These are phyloP conservation scores for Sporothrix mexicana DNA, from an alignment of 2,329 filamentous ascomycete species.

Conservation along the genomic window DNA sequence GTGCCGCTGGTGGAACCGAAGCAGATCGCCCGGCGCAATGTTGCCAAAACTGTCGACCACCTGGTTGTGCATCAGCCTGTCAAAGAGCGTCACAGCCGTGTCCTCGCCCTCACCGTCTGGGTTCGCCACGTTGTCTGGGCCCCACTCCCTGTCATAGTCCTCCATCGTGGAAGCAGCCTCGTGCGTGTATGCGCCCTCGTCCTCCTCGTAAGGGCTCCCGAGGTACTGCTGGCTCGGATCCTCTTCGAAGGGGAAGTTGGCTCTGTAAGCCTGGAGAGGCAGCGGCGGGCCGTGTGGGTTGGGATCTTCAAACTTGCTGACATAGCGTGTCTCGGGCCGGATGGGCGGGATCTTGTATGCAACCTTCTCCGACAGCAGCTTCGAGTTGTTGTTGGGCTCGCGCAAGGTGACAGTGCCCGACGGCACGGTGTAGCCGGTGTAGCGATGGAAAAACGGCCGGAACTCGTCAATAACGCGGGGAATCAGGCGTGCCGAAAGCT, in stretches of 20 bases:
- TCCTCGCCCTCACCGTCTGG: too few relatives aligned
- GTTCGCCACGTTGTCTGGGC: too few relatives aligned
- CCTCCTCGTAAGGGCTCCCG: too few relatives aligned
- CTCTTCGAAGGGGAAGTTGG: neutral
- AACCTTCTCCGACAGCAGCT: conserved; percentile 13
- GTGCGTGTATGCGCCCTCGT: too few relatives aligned
- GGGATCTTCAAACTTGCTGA: neutral
- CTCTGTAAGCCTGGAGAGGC: too few relatives aligned
- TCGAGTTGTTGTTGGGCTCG: conserved; percentile 35
- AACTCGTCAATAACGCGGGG: conserved; percentile 57
- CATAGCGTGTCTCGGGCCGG: conserved; percentile 27
- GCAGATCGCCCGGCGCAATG: neutral
- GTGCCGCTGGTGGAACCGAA: neutral
- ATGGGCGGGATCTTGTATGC: conserved; percentile 27
- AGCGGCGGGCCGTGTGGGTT: neutral
- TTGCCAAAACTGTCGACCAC: neutral
- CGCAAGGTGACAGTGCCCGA: conserved; percentile 50
- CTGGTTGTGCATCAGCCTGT: neutral
- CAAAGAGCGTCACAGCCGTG: too few relatives aligned
- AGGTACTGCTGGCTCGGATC: too few relatives aligned
- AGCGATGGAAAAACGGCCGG: conserved; percentile 51
- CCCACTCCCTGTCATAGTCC: too few relatives aligned
- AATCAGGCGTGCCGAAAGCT: conserved; percentile 40
- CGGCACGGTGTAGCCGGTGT: conserved; percentile 46
- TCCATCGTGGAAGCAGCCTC: too few relatives aligned